A percentile compares a stretch with the other conserved stretches of the same genome.
These are phyloP conservation scores for Epithemia pelagica DNA, from an alignment of 108 stramenopile genomes.

Conservation along the genomic window DNA sequence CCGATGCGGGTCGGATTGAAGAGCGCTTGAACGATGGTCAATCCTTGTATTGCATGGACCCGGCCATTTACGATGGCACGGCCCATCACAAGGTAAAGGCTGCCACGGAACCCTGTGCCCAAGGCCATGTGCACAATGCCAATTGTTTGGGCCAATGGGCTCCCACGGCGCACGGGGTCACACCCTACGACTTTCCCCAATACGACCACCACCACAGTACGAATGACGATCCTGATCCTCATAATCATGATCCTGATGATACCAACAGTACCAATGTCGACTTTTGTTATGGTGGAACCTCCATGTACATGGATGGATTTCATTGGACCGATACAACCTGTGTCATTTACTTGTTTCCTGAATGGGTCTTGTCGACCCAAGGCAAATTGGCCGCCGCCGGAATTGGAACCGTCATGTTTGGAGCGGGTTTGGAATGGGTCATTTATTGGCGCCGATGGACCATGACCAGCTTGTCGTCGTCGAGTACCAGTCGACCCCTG, in stretches of 20 bases:
- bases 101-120: conserved; percentile 45
- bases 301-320: conserved; percentile 88
- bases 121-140: conserved; percentile 34
- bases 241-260: too few species aligned
- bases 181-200: background rate
- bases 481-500: too few species aligned
- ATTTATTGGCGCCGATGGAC: conserved; percentile 49
- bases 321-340: conserved; percentile 63
- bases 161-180: conserved; percentile 23
- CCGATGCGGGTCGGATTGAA: conserved; percentile 37
- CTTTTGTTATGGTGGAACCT: conserved; percentile 71
- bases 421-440: conserved; percentile 44
- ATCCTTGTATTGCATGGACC: conserved; percentile 73
- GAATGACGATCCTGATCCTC: too few species aligned
- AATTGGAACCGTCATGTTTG: conserved; percentile 54
- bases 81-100: conserved; percentile 21
- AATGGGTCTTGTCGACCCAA: conserved; percentile 49
- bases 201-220: too few species aligned
- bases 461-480: too few species aligned
- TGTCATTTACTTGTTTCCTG: conserved; percentile 64
- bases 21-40: conserved; percentile 48
- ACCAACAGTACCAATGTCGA: conserved; percentile 3
- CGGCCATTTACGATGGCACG: conserved; percentile 30
- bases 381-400: conserved; percentile 43
- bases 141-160: conserved; percentile 65